These are phyloP conservation scores for Babesia bigemina DNA, from an alignment of 169 alveolate genomes.

Conservation along the genomic window DNA sequence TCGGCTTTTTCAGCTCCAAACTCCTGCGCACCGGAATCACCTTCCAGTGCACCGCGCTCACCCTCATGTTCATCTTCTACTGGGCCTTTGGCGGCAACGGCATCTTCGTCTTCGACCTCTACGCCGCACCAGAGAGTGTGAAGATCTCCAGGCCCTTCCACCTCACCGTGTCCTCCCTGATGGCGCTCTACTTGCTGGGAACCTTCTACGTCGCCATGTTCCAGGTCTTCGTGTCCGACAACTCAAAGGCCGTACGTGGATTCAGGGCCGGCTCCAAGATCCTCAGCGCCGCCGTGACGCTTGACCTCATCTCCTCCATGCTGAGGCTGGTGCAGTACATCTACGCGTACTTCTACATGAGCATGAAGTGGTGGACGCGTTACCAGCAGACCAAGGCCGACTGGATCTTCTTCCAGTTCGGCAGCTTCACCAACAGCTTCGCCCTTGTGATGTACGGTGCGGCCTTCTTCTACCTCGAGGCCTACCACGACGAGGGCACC, in stretches of 20 bases:
- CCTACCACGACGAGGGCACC: conserved; percentile 87
- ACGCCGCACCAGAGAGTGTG: conserved; percentile 85
- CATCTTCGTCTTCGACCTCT: conserved; percentile 79
- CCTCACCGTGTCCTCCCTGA: conserved; percentile 77
- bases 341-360: conserved; percentile 82
- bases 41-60: conserved; percentile 76
- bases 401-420: conserved; percentile 83
- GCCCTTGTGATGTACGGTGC: conserved; percentile 84
- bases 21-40: conserved; percentile 78
- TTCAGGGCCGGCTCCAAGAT: conserved; percentile 86
- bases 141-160: conserved; percentile 79
- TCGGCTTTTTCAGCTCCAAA: conserved; percentile 78
- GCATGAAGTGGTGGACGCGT: conserved; percentile 86
- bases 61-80: conserved; percentile 81
- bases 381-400: conserved; percentile 87
- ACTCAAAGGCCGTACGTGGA: conserved; percentile 83
- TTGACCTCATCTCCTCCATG: conserved; percentile 79
- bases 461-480: conserved; percentile 83
- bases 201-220: conserved; percentile 81
- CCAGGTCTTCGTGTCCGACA: conserved; percentile 85
- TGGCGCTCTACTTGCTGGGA: conserved; percentile 81
- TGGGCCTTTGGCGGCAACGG: conserved; percentile 86
- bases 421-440: conserved; percentile 81
- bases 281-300: conserved; percentile 81
- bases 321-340: conserved; percentile 80